Percentiles rank a stretch among this genome's conserved stretches.
Conservation (phyloP, 208 protist genomes). For the Trypanosoma scelopori region DNA sequence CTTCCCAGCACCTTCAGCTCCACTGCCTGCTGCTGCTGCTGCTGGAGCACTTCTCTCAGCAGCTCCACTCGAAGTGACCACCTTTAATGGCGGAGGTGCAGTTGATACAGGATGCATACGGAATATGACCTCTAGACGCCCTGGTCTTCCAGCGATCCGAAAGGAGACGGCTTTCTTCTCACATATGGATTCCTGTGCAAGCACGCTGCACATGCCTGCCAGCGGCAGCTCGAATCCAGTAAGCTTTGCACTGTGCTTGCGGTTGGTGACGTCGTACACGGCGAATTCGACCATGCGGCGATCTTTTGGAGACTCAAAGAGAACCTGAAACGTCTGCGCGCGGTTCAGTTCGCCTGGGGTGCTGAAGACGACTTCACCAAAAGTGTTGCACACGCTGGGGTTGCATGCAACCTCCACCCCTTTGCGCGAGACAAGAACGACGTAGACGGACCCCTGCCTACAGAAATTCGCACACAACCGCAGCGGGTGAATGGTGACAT, state of each 20-base stretch:
- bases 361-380: slow-evolving; percentile 75
- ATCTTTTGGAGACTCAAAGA: slow-evolving; percentile 85
- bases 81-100: slow-evolving; percentile 49
- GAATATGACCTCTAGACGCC: slow-evolving; percentile 80
- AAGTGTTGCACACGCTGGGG: slow-evolving; percentile 51
- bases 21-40: slow-evolving; percentile 11
- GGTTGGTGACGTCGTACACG: slow-evolving; percentile 85
- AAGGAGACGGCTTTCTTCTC: slow-evolving; percentile 88
- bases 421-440: slow-evolving; percentile 76
- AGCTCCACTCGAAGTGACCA: slow-evolving; percentile 11
- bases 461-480: slow-evolving; percentile 79
- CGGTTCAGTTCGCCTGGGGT: slow-evolving; percentile 48
- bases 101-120: slow-evolving; percentile 81
- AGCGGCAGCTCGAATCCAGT: slow-evolving; percentile 86
- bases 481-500: slow-evolving; percentile 71
- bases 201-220: slow-evolving; percentile 87
- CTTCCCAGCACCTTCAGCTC: neutral
- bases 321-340: slow-evolving; percentile 54
- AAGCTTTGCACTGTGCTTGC: slow-evolving; percentile 70
- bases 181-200: slow-evolving; percentile 81
- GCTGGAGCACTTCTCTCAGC: slow-evolving; percentile 1
- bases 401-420: slow-evolving; percentile 66
- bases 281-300: slow-evolving; percentile 64
- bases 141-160: slow-evolving; percentile 65
- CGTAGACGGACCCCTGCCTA: slow-evolving; percentile 53